Base-by-base conservation (phyloP, 352 stramenopile species). In the Pythium sukuiense region DNA sequence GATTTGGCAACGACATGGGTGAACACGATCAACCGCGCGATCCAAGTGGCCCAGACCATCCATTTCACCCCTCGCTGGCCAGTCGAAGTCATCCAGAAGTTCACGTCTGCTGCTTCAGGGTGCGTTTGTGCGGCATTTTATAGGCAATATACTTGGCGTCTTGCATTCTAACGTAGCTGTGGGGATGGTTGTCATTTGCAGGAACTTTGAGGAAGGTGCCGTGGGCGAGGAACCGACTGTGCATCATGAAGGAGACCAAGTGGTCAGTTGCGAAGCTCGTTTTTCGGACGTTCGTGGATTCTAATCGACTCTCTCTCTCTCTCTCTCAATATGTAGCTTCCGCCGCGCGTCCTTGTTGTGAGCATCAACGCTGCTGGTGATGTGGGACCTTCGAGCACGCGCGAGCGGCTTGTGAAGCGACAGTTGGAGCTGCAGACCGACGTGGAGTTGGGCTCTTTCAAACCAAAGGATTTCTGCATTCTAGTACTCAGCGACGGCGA, bases 1-100 rank as follows among this genome's bases (percentile, higher is more conserved):
- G 85, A 90, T 24, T 77, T 89, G 41, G 87, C 85, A 7, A 85
- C 62, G 24, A 76, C 68, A 20, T 95, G 87, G 87, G 87, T 93
- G 30, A 90, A 82, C 50, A 80, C 88, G 55, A 81, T 95, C 52
- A 92, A 92, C 52, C 87, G 88, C 30, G 85, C 85, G 13, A 76
- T 93, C 33, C 77, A 90, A 58, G 88, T 85, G 12, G 82, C 80
- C 9, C 91, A 92, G 59, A 72, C 70, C 0, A 69, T 91, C 6
- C 72, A 85, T 39, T 95, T 90, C 63, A 67, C 80, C 13, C 76
- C 78, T 33, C 74, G 73, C 52, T 95, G 87, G 87, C 79, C 82
- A 6, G 55, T 80, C 6, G 83, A 93, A 20, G 88, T 80, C 52
- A 85, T 92, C 59, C 82, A 93, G 49, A 85, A 74, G 13, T 93